Base-by-base conservation (phyloP, 2,329 filamentous ascomycete genomes). In the Aspergillus sp. region DNA sequence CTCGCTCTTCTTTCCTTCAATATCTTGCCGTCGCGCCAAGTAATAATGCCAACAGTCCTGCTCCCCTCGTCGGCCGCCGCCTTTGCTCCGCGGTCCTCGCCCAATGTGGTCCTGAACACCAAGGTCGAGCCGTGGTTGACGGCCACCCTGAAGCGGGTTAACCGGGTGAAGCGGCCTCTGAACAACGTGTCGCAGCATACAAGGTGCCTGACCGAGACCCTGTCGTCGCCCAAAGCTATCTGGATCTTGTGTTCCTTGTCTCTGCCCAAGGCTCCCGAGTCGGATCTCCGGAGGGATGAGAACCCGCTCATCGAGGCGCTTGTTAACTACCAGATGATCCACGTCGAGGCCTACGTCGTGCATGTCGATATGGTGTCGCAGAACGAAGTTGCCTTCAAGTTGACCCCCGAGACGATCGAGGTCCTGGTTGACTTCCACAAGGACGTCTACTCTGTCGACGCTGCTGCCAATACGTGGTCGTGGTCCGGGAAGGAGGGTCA, bases 341-440 rank as follows among this genome's bases (percentile, higher is more conserved):
- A 95, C 59, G 69, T 96, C 49, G 88, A 96, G 66, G 91, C 91
- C 32, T 98, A 98, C 61, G 89, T 96, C 49, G 91, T 98, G 40
- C 89, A 96, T 63, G 86, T 98, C 63, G 91, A 98, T 68, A 94
- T 96, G 86, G 89, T 98, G 39, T 78, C 93, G 52, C 82, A 88
- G 63, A 91, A 93, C 60, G 91, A 96, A 68, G 86, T 98, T 53
- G 91, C 88, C 47, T 96, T 88, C 75, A 98, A 98, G 74, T 75
- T 98, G 53, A 96, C 88, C 15, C 76, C 80, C 37, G 91, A 96
- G 58, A 86, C 88, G 41, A 98, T 98, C 65, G 86, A 94, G 53
- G 68, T 83, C 32, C 75, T 98, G 44, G 81, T 94, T 58, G 85
- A 94, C 59, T 93, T 93, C 63, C 91, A 98, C 74, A 88, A 91